phyloP scores from a whole-genome alignment of 192 early-diverging fungal genomes.

The Coemansia sp. region DNA sequence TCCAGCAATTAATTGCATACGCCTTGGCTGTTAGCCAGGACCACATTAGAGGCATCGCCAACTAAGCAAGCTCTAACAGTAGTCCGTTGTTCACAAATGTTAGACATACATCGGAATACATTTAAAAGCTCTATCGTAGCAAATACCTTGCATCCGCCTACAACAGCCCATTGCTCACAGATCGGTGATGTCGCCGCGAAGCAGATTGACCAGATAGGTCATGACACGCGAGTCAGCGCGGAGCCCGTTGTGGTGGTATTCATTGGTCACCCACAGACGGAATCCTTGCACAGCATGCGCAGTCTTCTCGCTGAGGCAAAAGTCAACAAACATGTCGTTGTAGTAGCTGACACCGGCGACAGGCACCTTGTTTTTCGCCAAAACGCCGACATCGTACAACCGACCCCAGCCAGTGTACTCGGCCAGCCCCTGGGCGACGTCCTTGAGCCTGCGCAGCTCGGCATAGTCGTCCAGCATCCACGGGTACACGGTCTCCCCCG shows the following conservation, averaged over 20 bases:
- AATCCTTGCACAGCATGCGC: constrained; percentile 56
- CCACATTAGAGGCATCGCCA: neutral
- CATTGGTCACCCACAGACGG: constrained; percentile 66
- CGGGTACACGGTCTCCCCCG: constrained; percentile 67
- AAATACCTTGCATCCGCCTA: neutral
- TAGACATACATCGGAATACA: neutral
- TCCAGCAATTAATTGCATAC: constrained; percentile 28
- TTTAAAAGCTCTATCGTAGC: neutral
- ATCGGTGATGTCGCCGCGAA: constrained; percentile 55
- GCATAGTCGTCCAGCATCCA: constrained; percentile 74
- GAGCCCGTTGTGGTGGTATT: constrained; percentile 64
- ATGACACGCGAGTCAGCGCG: constrained; percentile 57
- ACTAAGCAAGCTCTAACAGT: neutral
- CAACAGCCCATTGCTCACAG: constrained; percentile 7
- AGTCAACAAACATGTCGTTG: constrained; percentile 73
- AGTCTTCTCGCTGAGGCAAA: constrained; percentile 59
- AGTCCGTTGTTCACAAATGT: neutral
- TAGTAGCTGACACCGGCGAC: constrained; percentile 66
- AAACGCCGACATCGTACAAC: constrained; percentile 56
- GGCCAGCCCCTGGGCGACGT: constrained; percentile 59
- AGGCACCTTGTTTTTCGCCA: constrained; percentile 54
- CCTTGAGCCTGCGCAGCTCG: constrained; percentile 58
- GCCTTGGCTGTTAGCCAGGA: constrained; percentile 21
- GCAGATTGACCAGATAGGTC: constrained; percentile 58
- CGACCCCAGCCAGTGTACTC: constrained; percentile 56